These are phyloP conservation scores for Geotrichum citri-aurantii DNA, from an alignment of 1,139 yeast genomes.

Conservation along the genomic window DNA sequence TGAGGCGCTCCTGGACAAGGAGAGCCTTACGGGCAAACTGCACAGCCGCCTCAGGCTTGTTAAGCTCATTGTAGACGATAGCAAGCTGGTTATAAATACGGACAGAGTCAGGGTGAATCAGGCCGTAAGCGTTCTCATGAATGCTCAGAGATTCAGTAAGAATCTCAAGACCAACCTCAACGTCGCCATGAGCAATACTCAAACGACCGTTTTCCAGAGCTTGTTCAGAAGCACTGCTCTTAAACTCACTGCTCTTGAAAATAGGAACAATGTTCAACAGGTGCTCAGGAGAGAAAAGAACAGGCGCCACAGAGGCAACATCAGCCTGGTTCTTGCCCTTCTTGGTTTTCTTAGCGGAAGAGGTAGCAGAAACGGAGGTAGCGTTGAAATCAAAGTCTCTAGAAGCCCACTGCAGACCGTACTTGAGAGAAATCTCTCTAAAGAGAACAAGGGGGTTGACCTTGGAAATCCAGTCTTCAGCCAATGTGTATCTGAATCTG, in stretches of 20 bases:
- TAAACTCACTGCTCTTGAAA: constrained; percentile 63
- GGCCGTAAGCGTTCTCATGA: constrained; percentile 80
- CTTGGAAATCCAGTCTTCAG: constrained; percentile 44
- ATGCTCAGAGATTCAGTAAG: constrained; percentile 65
- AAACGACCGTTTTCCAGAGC: constrained; percentile 53
- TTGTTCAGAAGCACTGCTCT: constrained; percentile 67
- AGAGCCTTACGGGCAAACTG: constrained; percentile 67
- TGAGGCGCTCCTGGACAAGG: constrained; percentile 67
- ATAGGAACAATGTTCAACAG: constrained; percentile 65
- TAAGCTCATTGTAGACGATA: constrained; percentile 59
- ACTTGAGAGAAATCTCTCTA: constrained; percentile 67
- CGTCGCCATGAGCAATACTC: constrained; percentile 32
- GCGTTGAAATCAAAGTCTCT: constrained; percentile 44
- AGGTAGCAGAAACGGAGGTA: constrained; percentile 24
- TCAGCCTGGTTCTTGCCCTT: constrained; percentile 39
- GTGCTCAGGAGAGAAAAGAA: constrained; percentile 44
- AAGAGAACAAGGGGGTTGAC: constrained; percentile 41
- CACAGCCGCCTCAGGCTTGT: constrained; percentile 54
- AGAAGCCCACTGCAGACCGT: constrained; percentile 83
- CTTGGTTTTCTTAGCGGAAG: constrained; percentile 32
- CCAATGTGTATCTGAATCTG: constrained; percentile 54
- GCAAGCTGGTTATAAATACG: constrained; percentile 62
- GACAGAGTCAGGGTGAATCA: constrained; percentile 74
- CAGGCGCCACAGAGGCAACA: constrained; percentile 25
- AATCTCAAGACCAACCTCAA: constrained; percentile 38